A percentile compares a stretch with the other conserved stretches of the same genome.
Evolutionary conservation across 78 protist genomes (phyloP).

Genomic region (Dictyostelium brefeldianum): DNA sequence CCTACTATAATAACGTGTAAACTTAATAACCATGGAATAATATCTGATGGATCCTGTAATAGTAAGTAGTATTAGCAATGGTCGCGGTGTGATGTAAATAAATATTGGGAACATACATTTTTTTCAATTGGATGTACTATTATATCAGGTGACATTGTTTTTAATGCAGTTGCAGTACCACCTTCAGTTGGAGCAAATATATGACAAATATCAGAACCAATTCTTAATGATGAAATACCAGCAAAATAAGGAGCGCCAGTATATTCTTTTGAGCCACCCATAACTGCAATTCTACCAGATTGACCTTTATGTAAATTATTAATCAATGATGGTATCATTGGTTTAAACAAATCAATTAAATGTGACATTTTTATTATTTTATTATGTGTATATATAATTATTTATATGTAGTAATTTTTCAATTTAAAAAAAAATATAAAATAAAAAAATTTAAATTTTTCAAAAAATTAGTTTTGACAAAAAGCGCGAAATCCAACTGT

Average conservation of each 20-base stretch:
- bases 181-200: constrained; percentile 76
- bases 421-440: no score
- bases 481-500: no score
- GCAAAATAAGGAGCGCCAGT: constrained; percentile 86
- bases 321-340: constrained; percentile 36
- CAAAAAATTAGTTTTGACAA: no score
- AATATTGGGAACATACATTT: constrained; percentile 49
- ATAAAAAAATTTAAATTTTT: no score
- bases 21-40: constrained; percentile 77
- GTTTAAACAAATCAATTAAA: constrained; percentile 41
- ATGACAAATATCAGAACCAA: constrained; percentile 74
- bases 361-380: constrained; percentile 28
- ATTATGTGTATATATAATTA: not conserved
- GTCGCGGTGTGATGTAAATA: not conserved
- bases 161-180: constrained; percentile 83
- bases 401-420: no score
- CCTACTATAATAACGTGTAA: constrained; percentile 87
- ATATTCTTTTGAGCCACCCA: constrained; percentile 81
- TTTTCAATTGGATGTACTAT: constrained; percentile 80
- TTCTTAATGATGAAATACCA: constrained; percentile 45
- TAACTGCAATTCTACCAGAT: constrained; percentile 57
- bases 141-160: constrained; percentile 77
- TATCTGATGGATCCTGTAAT: constrained; percentile 56
- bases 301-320: constrained; percentile 77
- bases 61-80: no score